Conservation (phyloP, 1,284 basidiomycete species). For the Cystobasidium slooffiae region DNA sequence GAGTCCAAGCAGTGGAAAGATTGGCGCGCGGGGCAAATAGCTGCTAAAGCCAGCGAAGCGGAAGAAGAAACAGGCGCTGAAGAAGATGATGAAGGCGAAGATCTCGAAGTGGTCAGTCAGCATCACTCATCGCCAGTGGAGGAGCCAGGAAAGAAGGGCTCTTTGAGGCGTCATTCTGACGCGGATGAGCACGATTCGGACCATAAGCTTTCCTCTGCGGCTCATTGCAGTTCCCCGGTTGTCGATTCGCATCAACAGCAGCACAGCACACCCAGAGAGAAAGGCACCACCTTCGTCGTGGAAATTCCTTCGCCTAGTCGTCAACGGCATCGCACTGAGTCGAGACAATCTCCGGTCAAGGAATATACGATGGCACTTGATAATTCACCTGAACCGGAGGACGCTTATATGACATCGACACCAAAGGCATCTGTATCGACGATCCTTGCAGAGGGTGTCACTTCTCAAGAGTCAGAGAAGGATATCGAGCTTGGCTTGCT, state of each 20-base stretch:
- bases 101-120: slow-evolving; percentile 4
- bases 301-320: background rate
- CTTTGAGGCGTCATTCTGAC: slow-evolving; percentile 2
- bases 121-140: background rate
- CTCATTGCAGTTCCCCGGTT: too few relatives aligned
- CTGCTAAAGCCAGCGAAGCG: slow-evolving; percentile 25
- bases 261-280: too few relatives aligned
- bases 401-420: too few relatives aligned
- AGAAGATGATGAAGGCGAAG: slow-evolving; percentile 12
- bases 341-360: too few relatives aligned
- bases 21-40: slow-evolving; percentile 6
- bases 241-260: too few relatives aligned
- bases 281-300: background rate
- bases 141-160: background rate
- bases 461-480: too few relatives aligned
- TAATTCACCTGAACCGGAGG: too few relatives aligned
- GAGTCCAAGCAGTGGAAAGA: slow-evolving; percentile 18
- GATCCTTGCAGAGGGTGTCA: too few relatives aligned
- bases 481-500: too few relatives aligned
- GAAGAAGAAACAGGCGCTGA: slow-evolving; percentile 16
- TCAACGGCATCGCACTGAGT: background rate
- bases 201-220: too few relatives aligned
- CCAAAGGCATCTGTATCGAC: too few relatives aligned
- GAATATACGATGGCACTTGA: too few relatives aligned
- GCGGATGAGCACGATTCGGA: background rate